Base-by-base conservation (phyloP, 805 yeast species). In the Starmera dryadoides region DNA sequence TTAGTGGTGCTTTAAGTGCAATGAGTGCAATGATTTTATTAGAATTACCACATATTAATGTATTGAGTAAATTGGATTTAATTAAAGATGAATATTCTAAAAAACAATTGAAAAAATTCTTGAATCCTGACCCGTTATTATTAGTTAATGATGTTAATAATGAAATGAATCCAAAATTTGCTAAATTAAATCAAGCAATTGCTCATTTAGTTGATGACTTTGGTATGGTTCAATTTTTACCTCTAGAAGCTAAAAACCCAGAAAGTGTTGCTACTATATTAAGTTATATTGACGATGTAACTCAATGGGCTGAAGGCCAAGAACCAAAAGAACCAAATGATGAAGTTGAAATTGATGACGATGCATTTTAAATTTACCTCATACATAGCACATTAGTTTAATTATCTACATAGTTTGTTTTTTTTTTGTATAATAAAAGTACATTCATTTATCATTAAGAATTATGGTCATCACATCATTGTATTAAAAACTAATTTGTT, bases 211-310 rank as follows among this genome's bases (percentile, higher is more conserved):
- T 89, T 28, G 98, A 93, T 56, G 99, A 93, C 53, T 93, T 93
- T 59, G 98, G 98, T 6, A 93, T 93, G 99, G 97, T 93, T 3
- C 97, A 93, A 58, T 93, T 88, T 55, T 64, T 93, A 47, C 98
- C 98, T 0, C 69, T 93, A 46, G 94, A 88, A 55, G 78, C 86
- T 9, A 82, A 79, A 34, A 74, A 77, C 43, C 79, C 87, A 35
- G 86, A 80, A 33, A 75, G 87, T 35, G 81, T 93, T 18, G 77
- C 81, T 11, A 81, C 88, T 0, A 91, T 93, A 39, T 68, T 93
- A 48, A 83, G 95, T 55, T 88, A 88, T 58, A 85, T 93, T 18
- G 99, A 93, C 56, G 98, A 93, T 58, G 83, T 91, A 22, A 93
- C 99, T 0, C 99, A 93, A 58, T 93, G 98, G 98, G 80, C 86